Conservation (phyloP, 495 filamentous ascomycete species). For the Rhypophila decipiens region DNA sequence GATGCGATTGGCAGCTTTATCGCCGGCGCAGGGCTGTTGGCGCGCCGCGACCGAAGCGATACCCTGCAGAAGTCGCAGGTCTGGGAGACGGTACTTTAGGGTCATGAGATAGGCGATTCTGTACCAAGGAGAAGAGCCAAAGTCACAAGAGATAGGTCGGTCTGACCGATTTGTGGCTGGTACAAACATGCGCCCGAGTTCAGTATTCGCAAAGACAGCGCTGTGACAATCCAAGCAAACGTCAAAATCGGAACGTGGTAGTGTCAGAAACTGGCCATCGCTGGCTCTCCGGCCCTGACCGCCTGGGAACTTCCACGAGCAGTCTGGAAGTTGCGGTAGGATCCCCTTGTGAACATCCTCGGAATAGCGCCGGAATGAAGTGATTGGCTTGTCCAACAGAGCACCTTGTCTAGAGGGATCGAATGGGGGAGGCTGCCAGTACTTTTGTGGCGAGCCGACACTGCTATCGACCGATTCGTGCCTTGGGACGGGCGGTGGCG, state of each 20-base stretch:
- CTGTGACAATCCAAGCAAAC: constrained; percentile 41
- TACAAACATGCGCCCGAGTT: constrained; percentile 34
- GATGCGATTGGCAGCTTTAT: constrained; percentile 20
- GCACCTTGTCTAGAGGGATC: constrained; percentile 15
- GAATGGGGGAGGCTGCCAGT: constrained; percentile 25
- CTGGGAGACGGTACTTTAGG: constrained; percentile 28
- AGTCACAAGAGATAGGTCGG: constrained; percentile 34
- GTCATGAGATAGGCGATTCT: constrained; percentile 42
- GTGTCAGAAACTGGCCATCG: constrained; percentile 31
- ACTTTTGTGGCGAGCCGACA: constrained; percentile 11
- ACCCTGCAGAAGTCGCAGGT: constrained; percentile 32
- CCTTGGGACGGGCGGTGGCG: constrained; percentile 4
- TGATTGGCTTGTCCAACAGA: constrained; percentile 14
- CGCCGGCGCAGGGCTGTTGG: constrained; percentile 29
- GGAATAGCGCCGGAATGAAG: constrained; percentile 29
- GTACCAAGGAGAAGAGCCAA: constrained; percentile 39
- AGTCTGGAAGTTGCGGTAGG: constrained; percentile 30
- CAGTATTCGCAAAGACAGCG: constrained; percentile 29
- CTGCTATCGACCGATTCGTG: constrained; percentile 15
- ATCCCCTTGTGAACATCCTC: constrained; percentile 24
- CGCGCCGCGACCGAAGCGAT: constrained; percentile 31
- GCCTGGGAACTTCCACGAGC: constrained; percentile 27
- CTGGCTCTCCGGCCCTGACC: constrained; percentile 12
- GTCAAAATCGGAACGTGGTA: constrained; percentile 37
- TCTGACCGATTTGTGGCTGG: constrained; percentile 29